phyloP scores from a whole-genome alignment of 2,329 filamentous ascomycete species.

The Ophiocordyceps sinensis region DNA sequence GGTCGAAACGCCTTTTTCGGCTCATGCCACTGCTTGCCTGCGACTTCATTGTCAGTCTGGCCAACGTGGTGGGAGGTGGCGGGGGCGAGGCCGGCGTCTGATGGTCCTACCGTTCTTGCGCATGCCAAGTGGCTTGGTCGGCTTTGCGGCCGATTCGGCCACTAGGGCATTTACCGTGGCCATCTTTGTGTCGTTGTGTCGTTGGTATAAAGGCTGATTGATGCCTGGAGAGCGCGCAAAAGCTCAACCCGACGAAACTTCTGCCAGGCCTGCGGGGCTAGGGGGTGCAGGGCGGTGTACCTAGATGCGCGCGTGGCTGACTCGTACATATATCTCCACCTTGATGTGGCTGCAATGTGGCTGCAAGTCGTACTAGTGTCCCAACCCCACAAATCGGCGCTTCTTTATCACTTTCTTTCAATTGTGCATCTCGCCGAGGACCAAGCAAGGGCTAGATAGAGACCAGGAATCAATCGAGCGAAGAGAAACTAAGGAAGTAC shows the following conservation, averaged over 20 bases:
- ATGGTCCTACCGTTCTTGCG: slow-evolving; percentile 57
- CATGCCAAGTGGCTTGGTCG: slow-evolving; percentile 43
- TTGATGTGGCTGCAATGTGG: too few relatives aligned
- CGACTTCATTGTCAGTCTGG: slow-evolving; percentile 3
- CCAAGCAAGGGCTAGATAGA: too few relatives aligned
- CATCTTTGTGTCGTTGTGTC: slow-evolving; percentile 8
- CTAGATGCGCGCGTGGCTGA: too few relatives aligned
- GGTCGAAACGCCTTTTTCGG: slow-evolving; percentile 77
- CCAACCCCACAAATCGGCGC: too few relatives aligned
- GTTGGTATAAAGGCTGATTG: too few relatives aligned
- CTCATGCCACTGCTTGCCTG: slow-evolving; percentile 91
- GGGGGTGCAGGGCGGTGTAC: neutral
- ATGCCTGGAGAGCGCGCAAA: slow-evolving; percentile 9
- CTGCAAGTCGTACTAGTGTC: too few relatives aligned
- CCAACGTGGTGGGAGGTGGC: neutral
- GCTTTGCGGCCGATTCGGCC: slow-evolving; percentile 12
- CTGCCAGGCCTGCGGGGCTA: too few relatives aligned
- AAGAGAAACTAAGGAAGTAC: too few relatives aligned
- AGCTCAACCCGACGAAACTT: slow-evolving; percentile 24
- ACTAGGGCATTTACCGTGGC: slow-evolving; percentile 1
- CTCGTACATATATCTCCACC: too few relatives aligned
- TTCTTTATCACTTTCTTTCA: too few relatives aligned
- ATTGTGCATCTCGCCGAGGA: too few relatives aligned
- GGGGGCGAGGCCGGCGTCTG: neutral
- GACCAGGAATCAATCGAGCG: too few relatives aligned